A percentile compares a stretch with the other conserved stretches of the same genome.
Evolutionary conservation across 371 early-diverging fungal genomes (phyloP).

Genomic region (Furculomyces boomerangus): DNA sequence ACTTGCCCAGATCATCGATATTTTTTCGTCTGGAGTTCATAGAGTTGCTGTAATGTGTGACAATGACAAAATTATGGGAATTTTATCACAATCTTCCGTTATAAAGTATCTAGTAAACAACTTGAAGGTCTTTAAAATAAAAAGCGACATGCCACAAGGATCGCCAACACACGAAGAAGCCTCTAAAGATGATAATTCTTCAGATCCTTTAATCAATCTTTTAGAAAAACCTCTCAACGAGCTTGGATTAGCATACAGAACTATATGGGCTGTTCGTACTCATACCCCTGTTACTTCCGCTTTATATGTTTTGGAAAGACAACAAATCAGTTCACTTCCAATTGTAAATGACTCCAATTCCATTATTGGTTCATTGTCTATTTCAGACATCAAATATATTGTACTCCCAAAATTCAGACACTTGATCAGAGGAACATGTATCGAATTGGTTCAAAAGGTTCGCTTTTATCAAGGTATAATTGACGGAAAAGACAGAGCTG

Average conservation of each 20-base stretch:
- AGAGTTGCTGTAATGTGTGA: constrained; percentile 47
- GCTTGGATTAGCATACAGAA: constrained; percentile 13
- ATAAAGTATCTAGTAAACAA: constrained; percentile 42
- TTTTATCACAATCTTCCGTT: constrained; percentile 61
- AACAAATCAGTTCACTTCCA: constrained; percentile 15
- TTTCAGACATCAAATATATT: constrained; percentile 24
- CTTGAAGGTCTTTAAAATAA: constrained; percentile 26
- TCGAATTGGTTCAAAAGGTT: constrained; percentile 19
- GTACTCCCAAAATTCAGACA: constrained; percentile 5
- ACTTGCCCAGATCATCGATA: constrained; percentile 43
- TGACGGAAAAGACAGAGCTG: constrained; percentile 40
- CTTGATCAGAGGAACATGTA: constrained; percentile 9
- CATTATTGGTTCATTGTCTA: constrained; percentile 18
- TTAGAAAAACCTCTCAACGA: constrained; percentile 10
- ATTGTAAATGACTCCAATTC: constrained; percentile 11
- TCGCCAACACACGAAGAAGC: constrained; percentile 15
- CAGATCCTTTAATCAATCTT: constrained; percentile 1
- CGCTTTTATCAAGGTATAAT: constrained; percentile 21
- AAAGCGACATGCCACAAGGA: constrained; percentile 31
- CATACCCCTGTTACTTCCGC: constrained; percentile 18
- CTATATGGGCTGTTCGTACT: constrained; percentile 10
- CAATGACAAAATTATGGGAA: constrained; percentile 34
- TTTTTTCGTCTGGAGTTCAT: constrained; percentile 60
- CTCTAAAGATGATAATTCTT: background rate
- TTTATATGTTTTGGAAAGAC: constrained; percentile 14